Conservation (phyloP, 1,139 yeast genomes). For the Yamadazyma diddensiae region DNA sequence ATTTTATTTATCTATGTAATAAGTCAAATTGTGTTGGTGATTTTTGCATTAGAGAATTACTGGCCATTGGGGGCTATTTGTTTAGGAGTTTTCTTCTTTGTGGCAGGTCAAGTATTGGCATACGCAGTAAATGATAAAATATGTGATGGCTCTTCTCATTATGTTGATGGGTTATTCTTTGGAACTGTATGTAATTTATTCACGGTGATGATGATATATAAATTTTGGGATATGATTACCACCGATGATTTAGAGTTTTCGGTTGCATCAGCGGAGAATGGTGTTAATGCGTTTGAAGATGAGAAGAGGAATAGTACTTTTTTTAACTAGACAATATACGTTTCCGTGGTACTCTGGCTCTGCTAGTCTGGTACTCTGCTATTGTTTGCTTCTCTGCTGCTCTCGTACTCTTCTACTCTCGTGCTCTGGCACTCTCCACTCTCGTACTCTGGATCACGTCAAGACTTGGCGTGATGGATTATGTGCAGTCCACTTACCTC, state of each 20-base stretch:
- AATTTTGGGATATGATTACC: conserved; percentile 97
- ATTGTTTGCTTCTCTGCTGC: no score
- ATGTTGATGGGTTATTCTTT: conserved; percentile 85
- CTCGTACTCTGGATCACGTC: no score
- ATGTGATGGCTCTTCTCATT: conserved; percentile 75
- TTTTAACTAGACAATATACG: conserved; percentile 19
- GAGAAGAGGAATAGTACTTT: conserved; percentile 36
- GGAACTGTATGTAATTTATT: conserved; percentile 78
- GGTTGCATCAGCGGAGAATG: conserved; percentile 51
- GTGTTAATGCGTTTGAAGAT: conserved; percentile 32
- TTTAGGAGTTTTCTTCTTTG: conserved; percentile 69
- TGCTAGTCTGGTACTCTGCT: no score
- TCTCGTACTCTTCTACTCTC: no score
- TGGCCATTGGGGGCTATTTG: conserved; percentile 88
- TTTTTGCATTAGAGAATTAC: conserved; percentile 64
- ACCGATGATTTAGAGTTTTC: conserved; percentile 92
- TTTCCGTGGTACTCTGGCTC: no score
- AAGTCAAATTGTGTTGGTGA: conserved; percentile 69
- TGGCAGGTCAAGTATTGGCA: conserved; percentile 72
- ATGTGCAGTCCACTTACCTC: no score
- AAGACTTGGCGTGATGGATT: no score
- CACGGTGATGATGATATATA: conserved; percentile 90
- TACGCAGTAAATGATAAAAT: conserved; percentile 66
- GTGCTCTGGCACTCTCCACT: no score
- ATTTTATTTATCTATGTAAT: conserved; percentile 60